Evolutionary conservation across 345 rosid genomes (phyloP).

Genomic region (Excoecaria cochinchinensis): DNA sequence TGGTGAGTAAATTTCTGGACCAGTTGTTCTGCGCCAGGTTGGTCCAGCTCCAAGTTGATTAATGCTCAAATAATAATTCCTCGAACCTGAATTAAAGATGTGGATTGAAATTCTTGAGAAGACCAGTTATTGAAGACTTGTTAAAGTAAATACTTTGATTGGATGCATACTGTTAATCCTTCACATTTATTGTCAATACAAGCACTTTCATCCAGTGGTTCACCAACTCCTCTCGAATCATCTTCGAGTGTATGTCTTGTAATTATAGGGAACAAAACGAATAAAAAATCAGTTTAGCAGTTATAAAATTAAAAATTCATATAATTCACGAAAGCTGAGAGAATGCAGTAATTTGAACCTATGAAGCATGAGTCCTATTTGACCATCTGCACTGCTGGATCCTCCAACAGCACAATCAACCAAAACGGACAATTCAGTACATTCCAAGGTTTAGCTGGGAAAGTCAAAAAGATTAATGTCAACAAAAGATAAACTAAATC

Average conservation of each 20-base stretch:
- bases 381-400: constrained; percentile 72
- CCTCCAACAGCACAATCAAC: constrained; percentile 87
- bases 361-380: constrained; percentile 87
- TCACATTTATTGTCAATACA: constrained; percentile 46
- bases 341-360: constrained; percentile 38
- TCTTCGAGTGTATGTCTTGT: constrained; percentile 49
- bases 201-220: constrained; percentile 58
- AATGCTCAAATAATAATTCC: constrained; percentile 65
- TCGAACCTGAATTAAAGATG: constrained; percentile 48
- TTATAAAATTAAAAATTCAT: not conserved
- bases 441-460: constrained; percentile 78
- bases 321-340: not conserved
- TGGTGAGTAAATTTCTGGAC: constrained; percentile 78
- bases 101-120: not conserved
- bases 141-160: no score
- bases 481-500: not conserved
- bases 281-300: constrained; percentile 16
- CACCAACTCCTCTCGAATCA: constrained; percentile 70
- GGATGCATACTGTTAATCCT: constrained; percentile 58
- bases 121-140: not conserved
- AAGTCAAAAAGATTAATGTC: not conserved
- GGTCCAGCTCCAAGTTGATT: constrained; percentile 57
- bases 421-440: constrained; percentile 71
- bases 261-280: not conserved
- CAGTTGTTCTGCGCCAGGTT: constrained; percentile 70